Evolutionary conservation across 2,329 filamentous ascomycete genomes (phyloP).

Genomic region (Penicillium decumbens): DNA sequence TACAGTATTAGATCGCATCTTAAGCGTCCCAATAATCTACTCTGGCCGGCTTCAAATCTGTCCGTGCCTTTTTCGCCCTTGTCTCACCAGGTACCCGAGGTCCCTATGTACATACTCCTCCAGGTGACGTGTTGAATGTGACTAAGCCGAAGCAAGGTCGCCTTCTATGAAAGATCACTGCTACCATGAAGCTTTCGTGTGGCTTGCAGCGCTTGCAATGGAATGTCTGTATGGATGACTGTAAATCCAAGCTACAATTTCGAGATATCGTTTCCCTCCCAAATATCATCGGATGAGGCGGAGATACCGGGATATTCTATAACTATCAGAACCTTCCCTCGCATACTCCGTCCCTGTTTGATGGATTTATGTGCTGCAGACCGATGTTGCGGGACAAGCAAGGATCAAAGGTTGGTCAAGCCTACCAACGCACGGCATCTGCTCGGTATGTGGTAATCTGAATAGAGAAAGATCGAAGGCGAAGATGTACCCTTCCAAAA

Average conservation of each 20-base stretch:
- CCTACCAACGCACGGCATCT: background rate
- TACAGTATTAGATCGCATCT: slow-evolving; percentile 1
- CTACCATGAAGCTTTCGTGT: background rate
- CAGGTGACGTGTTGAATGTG: background rate
- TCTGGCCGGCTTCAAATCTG: background rate
- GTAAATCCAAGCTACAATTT: background rate
- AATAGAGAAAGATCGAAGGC: background rate
- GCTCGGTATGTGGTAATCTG: background rate
- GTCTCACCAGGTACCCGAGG: background rate
- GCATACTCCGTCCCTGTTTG: background rate
- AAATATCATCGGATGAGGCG: background rate
- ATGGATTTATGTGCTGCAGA: background rate
- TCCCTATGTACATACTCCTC: background rate
- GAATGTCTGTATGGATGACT: background rate
- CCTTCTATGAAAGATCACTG: background rate
- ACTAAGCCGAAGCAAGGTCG: background rate
- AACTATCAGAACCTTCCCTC: background rate
- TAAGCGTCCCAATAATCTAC: slow-evolving; percentile 1
- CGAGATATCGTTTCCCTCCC: background rate
- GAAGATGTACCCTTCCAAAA: background rate
- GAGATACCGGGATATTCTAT: background rate
- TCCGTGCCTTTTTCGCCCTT: background rate
- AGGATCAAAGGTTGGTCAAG: background rate
- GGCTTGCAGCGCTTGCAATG: background rate
- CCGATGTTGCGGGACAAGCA: background rate